Conservation (phyloP, 2,329 filamentous ascomycete species). For the Daldinia sp. region DNA sequence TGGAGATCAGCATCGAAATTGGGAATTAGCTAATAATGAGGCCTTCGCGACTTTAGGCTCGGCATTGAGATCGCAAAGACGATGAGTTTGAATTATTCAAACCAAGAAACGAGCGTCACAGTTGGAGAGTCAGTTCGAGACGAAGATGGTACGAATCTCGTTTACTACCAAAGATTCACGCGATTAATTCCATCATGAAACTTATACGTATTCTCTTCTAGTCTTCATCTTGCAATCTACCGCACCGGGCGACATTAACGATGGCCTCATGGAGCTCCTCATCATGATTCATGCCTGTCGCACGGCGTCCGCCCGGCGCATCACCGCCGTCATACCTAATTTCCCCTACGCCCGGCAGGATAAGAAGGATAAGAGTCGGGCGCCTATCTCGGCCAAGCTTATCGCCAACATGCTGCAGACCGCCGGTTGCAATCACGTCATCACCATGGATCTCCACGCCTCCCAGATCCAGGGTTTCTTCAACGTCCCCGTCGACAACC, state of each 20-base stretch:
- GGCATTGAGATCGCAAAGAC: conserved; percentile 82
- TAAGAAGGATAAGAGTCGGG: conserved; percentile 93
- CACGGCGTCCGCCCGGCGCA: conserved; percentile 76
- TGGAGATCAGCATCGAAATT: conserved; percentile 10
- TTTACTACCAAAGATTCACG: conserved; percentile 55
- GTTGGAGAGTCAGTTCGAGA: conserved; percentile 96
- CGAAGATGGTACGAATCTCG: conserved; percentile 79
- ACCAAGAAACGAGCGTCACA: conserved; percentile 88
- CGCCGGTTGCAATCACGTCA: conserved; percentile 89
- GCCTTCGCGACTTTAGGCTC: conserved; percentile 58
- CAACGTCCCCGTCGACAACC: conserved; percentile 77
- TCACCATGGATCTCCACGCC: conserved; percentile 95
- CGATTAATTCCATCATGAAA: conserved; percentile 64
- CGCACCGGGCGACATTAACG: conserved; percentile 94
- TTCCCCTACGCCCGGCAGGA: conserved; percentile 97
- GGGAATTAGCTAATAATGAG: conserved; percentile 26
- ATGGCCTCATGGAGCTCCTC: conserved; percentile 95
- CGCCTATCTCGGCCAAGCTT: conserved; percentile 94
- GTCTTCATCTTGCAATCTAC: conserved; percentile 98
- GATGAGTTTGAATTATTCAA: conserved; percentile 84
- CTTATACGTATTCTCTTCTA: conserved; percentile 24
- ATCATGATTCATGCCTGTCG: conserved; percentile 97
- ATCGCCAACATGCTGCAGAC: conserved; percentile 98
- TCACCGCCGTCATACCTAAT: conserved; percentile 94
- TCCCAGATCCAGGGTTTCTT: conserved; percentile 97